Evolutionary conservation across 768 basidiomycete genomes (phyloP), one percentile per base, ranked within the genome.

Genomic region (Obba rivulosa): DNA sequence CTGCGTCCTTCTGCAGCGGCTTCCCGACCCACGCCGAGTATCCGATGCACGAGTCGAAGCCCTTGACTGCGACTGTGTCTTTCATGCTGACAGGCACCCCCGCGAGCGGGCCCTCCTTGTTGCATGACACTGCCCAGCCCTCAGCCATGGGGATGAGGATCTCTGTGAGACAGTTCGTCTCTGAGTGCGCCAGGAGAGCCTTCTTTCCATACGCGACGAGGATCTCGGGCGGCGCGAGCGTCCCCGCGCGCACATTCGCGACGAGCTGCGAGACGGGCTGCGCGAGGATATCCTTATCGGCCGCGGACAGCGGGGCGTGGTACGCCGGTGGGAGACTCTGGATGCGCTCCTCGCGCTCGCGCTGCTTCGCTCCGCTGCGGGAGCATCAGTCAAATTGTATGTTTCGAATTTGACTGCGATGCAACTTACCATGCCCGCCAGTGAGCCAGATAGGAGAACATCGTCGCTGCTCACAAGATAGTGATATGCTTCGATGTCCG

Each of bases 51-150:
- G 74, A 65, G 53, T 77, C 75, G 35, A 67, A 68, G 11, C 75
- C 77, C 43, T 66, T 62, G 44, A 79, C 58, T 46, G 69, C 64
- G 48, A 72, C 60, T 25, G 64, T 68, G 60, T 79, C 77, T 55
- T 79, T 79, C 50, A 80, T 28, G 37, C 75, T 75, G 52, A 79
- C 64, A 7, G 70, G 76, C 31, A 79, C 67, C 20, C 78, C 77
- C 21, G 75, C 72, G 14, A 79, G 65, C 4, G 68, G 59, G 17
- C 52, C 57, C 0, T 57, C 50, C 28, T 31, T 31, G 45, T 57
- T 56, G 57, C 58, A 60, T 10, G 49, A 23, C 36, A 35, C 34
- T 13, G 62, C 62, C 60, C 60, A 63, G 13, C 37, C 43, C 40
- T 58, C 60, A 3, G 60, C 60, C 34, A 53, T 40, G 0, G 58